phyloP scores from a whole-genome alignment of 129 eudicot genomes.

The Lactuca sativa region DNA sequence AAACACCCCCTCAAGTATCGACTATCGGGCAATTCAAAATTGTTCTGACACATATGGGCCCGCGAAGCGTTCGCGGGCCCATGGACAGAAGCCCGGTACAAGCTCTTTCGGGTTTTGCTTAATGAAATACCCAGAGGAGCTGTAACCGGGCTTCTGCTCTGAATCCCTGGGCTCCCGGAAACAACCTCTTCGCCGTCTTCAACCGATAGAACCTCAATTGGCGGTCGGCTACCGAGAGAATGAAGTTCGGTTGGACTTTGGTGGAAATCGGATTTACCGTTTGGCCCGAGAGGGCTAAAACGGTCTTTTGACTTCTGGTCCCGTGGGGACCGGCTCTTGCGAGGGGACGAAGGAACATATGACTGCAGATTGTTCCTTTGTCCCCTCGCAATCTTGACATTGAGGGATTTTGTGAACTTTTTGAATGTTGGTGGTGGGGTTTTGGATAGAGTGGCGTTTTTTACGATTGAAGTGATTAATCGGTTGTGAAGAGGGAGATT shows the following conservation, averaged over 20 bases:
- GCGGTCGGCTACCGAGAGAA: slow-evolving; percentile 87
- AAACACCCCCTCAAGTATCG: slow-evolving; percentile 51
- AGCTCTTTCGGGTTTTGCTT: slow-evolving; percentile 48
- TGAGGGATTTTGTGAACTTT: slow-evolving; percentile 40
- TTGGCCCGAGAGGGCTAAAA: slow-evolving; percentile 80
- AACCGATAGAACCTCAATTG: slow-evolving; percentile 62
- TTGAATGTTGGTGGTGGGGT: slow-evolving; percentile 50
- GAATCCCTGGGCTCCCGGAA: slow-evolving; percentile 55
- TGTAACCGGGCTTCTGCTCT: slow-evolving; percentile 75
- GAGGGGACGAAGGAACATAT: slow-evolving; percentile 65
- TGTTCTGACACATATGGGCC: slow-evolving; percentile 43
- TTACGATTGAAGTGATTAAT: slow-evolving; percentile 52
- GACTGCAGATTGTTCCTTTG: slow-evolving; percentile 54
- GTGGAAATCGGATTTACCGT: slow-evolving; percentile 47
- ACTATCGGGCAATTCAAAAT: slow-evolving; percentile 61
- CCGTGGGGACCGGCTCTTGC: slow-evolving; percentile 68
- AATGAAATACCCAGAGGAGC: slow-evolving; percentile 78
- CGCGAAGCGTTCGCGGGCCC: neutral
- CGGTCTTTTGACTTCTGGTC: slow-evolving; percentile 65
- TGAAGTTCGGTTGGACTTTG: slow-evolving; percentile 82
- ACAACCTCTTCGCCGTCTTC: slow-evolving; percentile 97
- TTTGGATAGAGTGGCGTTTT: slow-evolving; percentile 51
- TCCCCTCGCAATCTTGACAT: slow-evolving; percentile 39
- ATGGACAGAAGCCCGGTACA: slow-evolving; percentile 5
- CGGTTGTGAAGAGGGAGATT: slow-evolving; percentile 70